Conservation (phyloP, 2,329 filamentous ascomycete genomes). For the Myriosclerotinia scirpicola region DNA sequence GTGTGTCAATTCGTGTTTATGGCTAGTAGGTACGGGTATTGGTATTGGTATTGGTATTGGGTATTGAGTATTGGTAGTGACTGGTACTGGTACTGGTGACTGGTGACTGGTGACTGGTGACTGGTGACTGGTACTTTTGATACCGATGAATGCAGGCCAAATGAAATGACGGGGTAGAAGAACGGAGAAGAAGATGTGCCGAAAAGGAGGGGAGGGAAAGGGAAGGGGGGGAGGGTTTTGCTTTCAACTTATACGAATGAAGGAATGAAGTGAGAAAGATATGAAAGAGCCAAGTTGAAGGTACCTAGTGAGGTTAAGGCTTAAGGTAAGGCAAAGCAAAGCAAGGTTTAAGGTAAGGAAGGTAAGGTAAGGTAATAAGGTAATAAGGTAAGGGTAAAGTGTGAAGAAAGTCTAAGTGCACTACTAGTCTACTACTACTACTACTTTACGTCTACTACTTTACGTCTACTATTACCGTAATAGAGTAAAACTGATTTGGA, state of each 20-base stretch:
- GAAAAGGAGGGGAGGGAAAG: no score
- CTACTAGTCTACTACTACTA: no score
- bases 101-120: not conserved
- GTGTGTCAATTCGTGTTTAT: no score
- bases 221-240: constrained; percentile 24
- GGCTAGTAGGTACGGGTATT: no score
- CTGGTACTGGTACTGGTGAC: not conserved
- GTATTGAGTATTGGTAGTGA: no score
- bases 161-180: constrained; percentile 28
- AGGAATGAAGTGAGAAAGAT: not conserved
- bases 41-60: no score
- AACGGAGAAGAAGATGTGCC: constrained; percentile 34
- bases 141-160: constrained; percentile 9
- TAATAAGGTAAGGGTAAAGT: no score
- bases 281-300: not conserved
- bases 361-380: no score
- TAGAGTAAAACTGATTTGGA: no score
- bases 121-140: not conserved
- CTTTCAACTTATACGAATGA: constrained; percentile 30
- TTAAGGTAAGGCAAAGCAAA: not conserved
- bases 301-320: not conserved
- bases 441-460: no score
- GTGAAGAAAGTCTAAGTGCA: no score
- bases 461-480: no score
- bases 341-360: not conserved